phyloP scores from a whole-genome alignment of 768 basidiomycete species.

The Suillus hirtellus region DNA sequence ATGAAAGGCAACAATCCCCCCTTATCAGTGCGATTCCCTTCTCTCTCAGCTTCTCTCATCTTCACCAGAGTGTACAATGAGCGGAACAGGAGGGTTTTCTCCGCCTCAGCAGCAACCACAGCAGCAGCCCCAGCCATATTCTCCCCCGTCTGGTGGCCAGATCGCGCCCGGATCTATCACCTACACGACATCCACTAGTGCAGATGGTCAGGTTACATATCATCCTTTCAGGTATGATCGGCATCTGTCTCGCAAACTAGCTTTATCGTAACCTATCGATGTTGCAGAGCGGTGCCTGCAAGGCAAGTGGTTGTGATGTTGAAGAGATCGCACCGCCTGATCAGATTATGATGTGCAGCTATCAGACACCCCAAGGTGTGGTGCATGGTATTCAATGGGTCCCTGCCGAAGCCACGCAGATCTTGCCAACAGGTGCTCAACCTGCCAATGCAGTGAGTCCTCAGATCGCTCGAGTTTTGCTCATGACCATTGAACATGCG shows the following conservation, averaged over 20 bases:
- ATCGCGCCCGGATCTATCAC: slow-evolving; percentile 70
- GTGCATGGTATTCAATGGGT: slow-evolving; percentile 66
- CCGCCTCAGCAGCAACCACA: slow-evolving; percentile 24
- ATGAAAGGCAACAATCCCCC: slow-evolving; percentile 20
- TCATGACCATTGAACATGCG: slow-evolving; percentile 2
- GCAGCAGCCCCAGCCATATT: slow-evolving; percentile 31
- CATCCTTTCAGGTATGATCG: slow-evolving; percentile 70
- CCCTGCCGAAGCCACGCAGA: slow-evolving; percentile 66
- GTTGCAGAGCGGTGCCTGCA: slow-evolving; percentile 65
- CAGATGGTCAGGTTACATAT: slow-evolving; percentile 65
- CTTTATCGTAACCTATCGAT: slow-evolving; percentile 13
- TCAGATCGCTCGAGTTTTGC: neutral
- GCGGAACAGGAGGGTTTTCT: slow-evolving; percentile 25
- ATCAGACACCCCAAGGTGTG: slow-evolving; percentile 67
- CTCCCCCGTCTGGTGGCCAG: slow-evolving; percentile 37
- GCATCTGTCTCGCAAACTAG: slow-evolving; percentile 6
- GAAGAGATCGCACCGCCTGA: slow-evolving; percentile 12
- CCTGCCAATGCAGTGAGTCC: slow-evolving; percentile 55
- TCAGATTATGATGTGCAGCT: slow-evolving; percentile 45
- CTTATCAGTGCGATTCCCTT: slow-evolving; percentile 14
- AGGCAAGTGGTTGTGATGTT: slow-evolving; percentile 46
- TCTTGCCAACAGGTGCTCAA: slow-evolving; percentile 59
- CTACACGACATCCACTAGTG: slow-evolving; percentile 63
- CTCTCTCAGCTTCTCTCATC: slow-evolving; percentile 14
- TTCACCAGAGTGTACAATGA: slow-evolving; percentile 22